Evolutionary conservation across 2,329 filamentous ascomycete species (phyloP).

Genomic region (Rhexocercosporidium sp.): DNA sequence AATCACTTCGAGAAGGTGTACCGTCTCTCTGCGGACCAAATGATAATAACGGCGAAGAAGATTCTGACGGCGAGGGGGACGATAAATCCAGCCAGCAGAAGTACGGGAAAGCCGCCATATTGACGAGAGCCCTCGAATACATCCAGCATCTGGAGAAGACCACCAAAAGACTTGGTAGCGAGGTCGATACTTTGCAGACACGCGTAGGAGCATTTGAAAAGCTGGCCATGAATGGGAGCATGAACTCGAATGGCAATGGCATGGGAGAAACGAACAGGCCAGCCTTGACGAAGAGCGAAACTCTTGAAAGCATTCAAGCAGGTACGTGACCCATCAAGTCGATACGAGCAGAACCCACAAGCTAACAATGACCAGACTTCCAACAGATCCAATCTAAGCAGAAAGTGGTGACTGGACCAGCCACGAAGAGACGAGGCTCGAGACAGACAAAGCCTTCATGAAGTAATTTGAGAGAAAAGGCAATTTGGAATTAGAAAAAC

Average conservation of each 20-base stretch:
- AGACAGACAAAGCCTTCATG: neutral
- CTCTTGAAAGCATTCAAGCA: constrained; percentile 25
- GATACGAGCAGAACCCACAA: neutral
- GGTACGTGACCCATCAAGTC: constrained; percentile 19
- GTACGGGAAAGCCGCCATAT: constrained; percentile 33
- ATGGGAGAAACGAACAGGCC: constrained; percentile 1
- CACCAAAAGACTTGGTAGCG: constrained; percentile 23
- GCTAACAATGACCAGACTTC: constrained; percentile 15
- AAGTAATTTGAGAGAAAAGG: neutral
- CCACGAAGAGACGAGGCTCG: constrained; percentile 5
- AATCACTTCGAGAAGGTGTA: constrained; percentile 23
- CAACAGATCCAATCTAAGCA: constrained; percentile 13
- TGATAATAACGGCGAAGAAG: constrained; percentile 9
- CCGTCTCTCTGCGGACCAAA: constrained; percentile 17
- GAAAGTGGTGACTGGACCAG: constrained; percentile 3
- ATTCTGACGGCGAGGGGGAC: constrained; percentile 18
- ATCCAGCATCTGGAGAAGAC: constrained; percentile 32
- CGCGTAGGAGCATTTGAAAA: constrained; percentile 31
- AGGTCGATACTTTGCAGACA: constrained; percentile 22
- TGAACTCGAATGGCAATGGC: constrained; percentile 9
- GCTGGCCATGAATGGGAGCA: constrained; percentile 25
- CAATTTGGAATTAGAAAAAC: neutral
- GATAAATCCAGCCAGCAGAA: constrained; percentile 23
- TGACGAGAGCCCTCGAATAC: constrained; percentile 33
- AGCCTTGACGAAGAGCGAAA: constrained; percentile 17